phyloP scores from a whole-genome alignment of 805 yeast species.

The Ogataea populi-albae region DNA sequence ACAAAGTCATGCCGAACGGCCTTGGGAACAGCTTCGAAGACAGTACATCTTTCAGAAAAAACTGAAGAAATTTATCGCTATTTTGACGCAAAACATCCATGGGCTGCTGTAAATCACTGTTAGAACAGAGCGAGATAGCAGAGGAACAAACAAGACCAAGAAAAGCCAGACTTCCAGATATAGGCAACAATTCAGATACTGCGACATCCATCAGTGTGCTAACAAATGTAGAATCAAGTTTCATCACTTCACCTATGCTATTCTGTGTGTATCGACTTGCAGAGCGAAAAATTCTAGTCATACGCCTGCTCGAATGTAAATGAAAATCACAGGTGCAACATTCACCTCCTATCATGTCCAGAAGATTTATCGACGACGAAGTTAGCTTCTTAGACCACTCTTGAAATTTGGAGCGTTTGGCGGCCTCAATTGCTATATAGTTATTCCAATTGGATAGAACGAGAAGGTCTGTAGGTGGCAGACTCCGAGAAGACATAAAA shows the following conservation, averaged over 20 bases:
- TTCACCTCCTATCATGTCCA: constrained; percentile 26
- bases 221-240: neutral
- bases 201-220: constrained; percentile 29
- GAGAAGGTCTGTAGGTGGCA: constrained; percentile 56
- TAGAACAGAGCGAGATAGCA: neutral
- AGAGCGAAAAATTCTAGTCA: neutral
- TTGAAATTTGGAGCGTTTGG: constrained; percentile 25
- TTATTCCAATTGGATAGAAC: constrained; percentile 59
- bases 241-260: neutral
- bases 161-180: constrained; percentile 3
- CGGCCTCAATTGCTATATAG: constrained; percentile 31
- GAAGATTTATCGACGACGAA: constrained; percentile 36
- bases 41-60: constrained; percentile 36
- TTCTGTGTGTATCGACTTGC: neutral
- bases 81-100: constrained; percentile 12
- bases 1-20: constrained; percentile 16
- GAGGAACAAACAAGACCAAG: constrained; percentile 5
- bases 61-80: constrained; percentile 23
- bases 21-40: constrained; percentile 30
- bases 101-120: neutral
- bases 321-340: neutral
- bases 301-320: neutral
- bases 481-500: constrained; percentile 29
- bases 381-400: constrained; percentile 20
- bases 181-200: constrained; percentile 7